Percentiles rank a stretch among this genome's conserved stretches.
These are phyloP conservation scores for Golubevia sp. DNA, from an alignment of 1,284 basidiomycete genomes.

Conservation along the genomic window DNA sequence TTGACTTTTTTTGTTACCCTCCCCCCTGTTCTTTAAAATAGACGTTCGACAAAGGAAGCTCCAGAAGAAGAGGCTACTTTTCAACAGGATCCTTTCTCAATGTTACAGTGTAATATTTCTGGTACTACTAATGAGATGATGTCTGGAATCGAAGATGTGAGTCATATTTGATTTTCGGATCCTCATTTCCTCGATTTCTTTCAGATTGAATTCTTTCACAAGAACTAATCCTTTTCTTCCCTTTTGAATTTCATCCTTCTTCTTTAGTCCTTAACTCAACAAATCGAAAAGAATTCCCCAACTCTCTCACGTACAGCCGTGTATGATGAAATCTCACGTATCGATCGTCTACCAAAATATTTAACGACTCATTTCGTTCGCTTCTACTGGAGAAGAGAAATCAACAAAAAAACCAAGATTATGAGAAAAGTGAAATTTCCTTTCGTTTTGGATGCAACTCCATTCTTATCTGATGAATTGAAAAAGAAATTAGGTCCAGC, in stretches of 20 bases:
- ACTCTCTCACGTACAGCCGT: conserved; percentile 41
- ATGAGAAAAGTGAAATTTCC: conserved; percentile 62
- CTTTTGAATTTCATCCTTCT: not conserved
- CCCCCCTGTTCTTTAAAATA: not conserved
- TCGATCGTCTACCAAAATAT: conserved; percentile 50
- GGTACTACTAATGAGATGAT: conserved; percentile 56
- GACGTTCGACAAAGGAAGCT: conserved; percentile 40
- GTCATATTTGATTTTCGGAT: not conserved
- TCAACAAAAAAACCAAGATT: conserved; percentile 61
- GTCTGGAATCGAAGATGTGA: conserved; percentile 44
- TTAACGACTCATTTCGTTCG: conserved; percentile 56
- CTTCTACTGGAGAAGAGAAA: conserved; percentile 59
- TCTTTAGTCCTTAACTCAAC: conserved; percentile 42
- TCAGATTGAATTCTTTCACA: not conserved
- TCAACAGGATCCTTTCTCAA: conserved; percentile 41
- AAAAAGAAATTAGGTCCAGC: conserved; percentile 36
- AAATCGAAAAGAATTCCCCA: conserved; percentile 52
- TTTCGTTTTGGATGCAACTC: conserved; percentile 48
- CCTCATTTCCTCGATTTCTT: not conserved
- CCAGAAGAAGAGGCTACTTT: conserved; percentile 39
- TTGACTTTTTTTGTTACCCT: not conserved
- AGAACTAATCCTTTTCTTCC: not conserved
- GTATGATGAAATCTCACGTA: conserved; percentile 48
- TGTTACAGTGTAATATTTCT: conserved; percentile 60
- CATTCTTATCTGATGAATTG: conserved; percentile 42